Evolutionary conservation across 345 rosid genomes (phyloP), one percentile per base, ranked within the genome.

Genomic region (Geranium rotundifolium): DNA sequence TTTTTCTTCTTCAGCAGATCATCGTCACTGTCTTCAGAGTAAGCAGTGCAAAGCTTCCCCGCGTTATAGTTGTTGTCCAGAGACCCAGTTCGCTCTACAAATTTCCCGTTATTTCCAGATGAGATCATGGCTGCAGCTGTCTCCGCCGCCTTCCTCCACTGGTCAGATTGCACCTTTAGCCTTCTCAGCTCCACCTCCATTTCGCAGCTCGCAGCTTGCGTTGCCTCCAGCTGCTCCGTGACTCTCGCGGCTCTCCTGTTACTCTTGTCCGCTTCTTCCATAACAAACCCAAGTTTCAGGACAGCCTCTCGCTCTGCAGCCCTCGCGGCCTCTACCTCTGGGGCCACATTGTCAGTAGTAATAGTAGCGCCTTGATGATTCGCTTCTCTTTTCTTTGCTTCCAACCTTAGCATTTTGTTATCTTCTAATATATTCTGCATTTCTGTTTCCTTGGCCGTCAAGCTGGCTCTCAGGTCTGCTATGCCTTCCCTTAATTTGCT

Each of bases 61-160:
- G 71, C 27, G 34, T 72, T 81, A 60, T 76, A 76, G 71, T 50
- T 67, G 71, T 62, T 57, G 49, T 84, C 95, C 15, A 84, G 71
- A 6, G 97, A 84, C 29, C 85, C 81, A 0, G 86, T 63, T 70
- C 85, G 74, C 62, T 89, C 91, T 15, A 63, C 79, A 7, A 74
- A 70, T 75, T 87, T 89, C 60, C 93, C 93, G 4, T 81, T 81
- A 77, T 84, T 89, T 61, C 87, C 87, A 9, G 82, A 71, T 39
- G 95, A 80, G 63, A 93, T 77, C 87, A 90, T 86, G 56, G 97
- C 67, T 30, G 99, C 85, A 0, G 99, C 99, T 15, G 90, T 90
- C 77, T 93, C 99, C 0, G 96, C 97, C 2, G 99, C 99, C 79
- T 93, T 93, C 79, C 97, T 84, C 99, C 99, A 90, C 67, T 90